A percentile compares a stretch with the other conserved stretches of the same genome.
These are phyloP conservation scores for Nothomitra cinnamomea DNA, from an alignment of 2,329 filamentous ascomycete species.

Conservation along the genomic window DNA sequence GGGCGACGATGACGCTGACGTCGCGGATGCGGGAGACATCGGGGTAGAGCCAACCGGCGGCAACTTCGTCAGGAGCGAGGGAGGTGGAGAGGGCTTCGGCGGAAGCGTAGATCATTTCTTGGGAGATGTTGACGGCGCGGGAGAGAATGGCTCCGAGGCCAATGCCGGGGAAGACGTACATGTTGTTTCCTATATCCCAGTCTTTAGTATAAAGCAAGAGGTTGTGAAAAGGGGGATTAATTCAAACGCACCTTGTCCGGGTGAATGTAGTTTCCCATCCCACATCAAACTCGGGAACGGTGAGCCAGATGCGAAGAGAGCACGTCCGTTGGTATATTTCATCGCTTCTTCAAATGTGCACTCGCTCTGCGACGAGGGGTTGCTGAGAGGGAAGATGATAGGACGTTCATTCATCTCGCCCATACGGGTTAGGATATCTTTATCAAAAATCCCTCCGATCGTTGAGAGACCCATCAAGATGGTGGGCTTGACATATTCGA, in stretches of 20 bases:
- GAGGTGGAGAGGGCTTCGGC: constrained; percentile 64
- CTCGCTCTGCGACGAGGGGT: constrained; percentile 59
- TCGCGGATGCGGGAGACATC: constrained; percentile 82
- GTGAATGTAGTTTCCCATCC: constrained; percentile 28
- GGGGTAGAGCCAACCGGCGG: constrained; percentile 76
- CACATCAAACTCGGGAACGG: constrained; percentile 57
- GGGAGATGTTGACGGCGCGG: constrained; percentile 73
- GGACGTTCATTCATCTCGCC: constrained; percentile 20
- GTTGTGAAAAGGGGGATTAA: constrained; percentile 20
- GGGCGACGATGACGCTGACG: constrained; percentile 69
- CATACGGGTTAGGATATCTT: constrained; percentile 54
- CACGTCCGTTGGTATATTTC: constrained; percentile 75
- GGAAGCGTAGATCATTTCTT: constrained; percentile 93
- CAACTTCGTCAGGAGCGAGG: constrained; percentile 65
- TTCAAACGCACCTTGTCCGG: constrained; percentile 26
- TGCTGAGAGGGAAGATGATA: constrained; percentile 33
- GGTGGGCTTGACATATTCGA: constrained; percentile 87
- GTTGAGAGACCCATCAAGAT: constrained; percentile 90
- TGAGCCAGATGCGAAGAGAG: constrained; percentile 87
- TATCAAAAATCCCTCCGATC: constrained; percentile 86
- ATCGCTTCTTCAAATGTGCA: constrained; percentile 94
- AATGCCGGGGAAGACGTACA: constrained; percentile 93
- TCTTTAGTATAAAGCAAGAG: not conserved
- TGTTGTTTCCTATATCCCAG: constrained; percentile 31
- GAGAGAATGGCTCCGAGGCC: constrained; percentile 84